A percentile compares a stretch with the other conserved stretches of the same genome.
These are phyloP conservation scores for Gonapodya sp. DNA, from an alignment of 192 early-diverging fungal genomes.

Conservation along the genomic window DNA sequence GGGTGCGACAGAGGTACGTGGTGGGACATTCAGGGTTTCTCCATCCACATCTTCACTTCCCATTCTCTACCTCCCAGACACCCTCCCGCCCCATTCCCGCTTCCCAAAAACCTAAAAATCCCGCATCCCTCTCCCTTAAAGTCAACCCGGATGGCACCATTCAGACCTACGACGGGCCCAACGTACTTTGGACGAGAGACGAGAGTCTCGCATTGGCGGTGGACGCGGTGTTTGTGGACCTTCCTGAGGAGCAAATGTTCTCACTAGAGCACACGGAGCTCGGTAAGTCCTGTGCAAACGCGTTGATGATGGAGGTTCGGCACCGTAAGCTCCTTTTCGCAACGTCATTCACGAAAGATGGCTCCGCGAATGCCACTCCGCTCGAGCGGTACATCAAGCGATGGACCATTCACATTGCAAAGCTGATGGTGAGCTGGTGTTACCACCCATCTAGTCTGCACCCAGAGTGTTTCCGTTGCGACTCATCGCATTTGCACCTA, in stretches of 20 bases:
- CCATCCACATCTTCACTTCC: constrained; percentile 19
- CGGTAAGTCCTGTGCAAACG: constrained; percentile 20
- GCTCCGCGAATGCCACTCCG: not conserved
- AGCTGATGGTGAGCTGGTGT: not conserved
- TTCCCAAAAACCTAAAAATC: constrained; percentile 24
- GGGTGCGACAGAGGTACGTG: constrained; percentile 18
- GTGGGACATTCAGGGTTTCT: constrained; percentile 19
- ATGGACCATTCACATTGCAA: not conserved
- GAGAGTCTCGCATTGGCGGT: constrained; percentile 67
- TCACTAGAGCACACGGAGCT: constrained; percentile 59
- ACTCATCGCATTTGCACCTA: not conserved
- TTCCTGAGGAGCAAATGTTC: constrained; percentile 61
- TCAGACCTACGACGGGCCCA: constrained; percentile 17
- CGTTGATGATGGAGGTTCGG: no score
- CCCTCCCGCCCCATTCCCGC: constrained; percentile 17
- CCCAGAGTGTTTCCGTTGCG: not conserved
- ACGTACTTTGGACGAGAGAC: constrained; percentile 69
- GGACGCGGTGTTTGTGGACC: constrained; percentile 67
- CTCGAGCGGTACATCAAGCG: not conserved
- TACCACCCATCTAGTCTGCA: not conserved
- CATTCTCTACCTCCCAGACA: constrained; percentile 15
- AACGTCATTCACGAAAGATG: not conserved
- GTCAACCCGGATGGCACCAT: constrained; percentile 37
- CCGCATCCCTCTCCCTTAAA: constrained; percentile 26
- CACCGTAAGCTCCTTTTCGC: not conserved